Evolutionary conservation across 2,329 filamentous ascomycete species (phyloP).

Genomic region (Elsinoe perseae): DNA sequence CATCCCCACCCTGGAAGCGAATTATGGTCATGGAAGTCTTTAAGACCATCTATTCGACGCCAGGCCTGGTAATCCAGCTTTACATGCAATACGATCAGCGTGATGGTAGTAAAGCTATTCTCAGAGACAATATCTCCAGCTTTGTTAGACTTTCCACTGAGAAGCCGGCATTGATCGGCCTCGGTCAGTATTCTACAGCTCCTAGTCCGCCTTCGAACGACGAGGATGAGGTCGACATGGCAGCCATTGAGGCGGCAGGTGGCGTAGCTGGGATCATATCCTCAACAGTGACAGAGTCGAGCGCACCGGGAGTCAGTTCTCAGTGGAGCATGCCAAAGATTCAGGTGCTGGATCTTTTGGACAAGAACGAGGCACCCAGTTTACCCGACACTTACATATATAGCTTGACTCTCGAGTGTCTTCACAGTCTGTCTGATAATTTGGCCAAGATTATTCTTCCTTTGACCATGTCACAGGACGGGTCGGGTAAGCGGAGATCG

Average conservation of each 20-base stretch:
- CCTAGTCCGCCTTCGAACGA: constrained; percentile 55
- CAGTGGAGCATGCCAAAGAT: constrained; percentile 86
- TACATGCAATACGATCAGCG: constrained; percentile 71
- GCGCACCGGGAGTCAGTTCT: constrained; percentile 68
- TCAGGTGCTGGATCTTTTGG: constrained; percentile 85
- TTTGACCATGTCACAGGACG: constrained; percentile 73
- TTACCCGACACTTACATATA: constrained; percentile 93
- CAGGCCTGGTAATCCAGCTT: constrained; percentile 67
- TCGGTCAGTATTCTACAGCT: constrained; percentile 80
- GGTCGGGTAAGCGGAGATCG: constrained; percentile 36
- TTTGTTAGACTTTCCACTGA: constrained; percentile 92
- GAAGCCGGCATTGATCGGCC: constrained; percentile 78
- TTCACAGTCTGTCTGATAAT: constrained; percentile 83
- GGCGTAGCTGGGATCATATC: constrained; percentile 83
- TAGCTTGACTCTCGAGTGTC: constrained; percentile 76
- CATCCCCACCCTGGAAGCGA: constrained; percentile 71
- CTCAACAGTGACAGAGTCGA: constrained; percentile 58
- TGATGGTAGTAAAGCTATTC: constrained; percentile 63
- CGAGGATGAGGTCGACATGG: constrained; percentile 63
- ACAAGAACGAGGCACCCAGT: constrained; percentile 75
- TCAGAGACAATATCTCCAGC: constrained; percentile 74
- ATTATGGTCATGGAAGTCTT: constrained; percentile 88
- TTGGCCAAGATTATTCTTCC: constrained; percentile 90
- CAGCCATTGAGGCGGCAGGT: constrained; percentile 72
- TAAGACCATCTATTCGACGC: constrained; percentile 74